These are phyloP conservation scores for Coemansia sp. DNA, from an alignment of 192 early-diverging fungal species.

Conservation along the genomic window DNA sequence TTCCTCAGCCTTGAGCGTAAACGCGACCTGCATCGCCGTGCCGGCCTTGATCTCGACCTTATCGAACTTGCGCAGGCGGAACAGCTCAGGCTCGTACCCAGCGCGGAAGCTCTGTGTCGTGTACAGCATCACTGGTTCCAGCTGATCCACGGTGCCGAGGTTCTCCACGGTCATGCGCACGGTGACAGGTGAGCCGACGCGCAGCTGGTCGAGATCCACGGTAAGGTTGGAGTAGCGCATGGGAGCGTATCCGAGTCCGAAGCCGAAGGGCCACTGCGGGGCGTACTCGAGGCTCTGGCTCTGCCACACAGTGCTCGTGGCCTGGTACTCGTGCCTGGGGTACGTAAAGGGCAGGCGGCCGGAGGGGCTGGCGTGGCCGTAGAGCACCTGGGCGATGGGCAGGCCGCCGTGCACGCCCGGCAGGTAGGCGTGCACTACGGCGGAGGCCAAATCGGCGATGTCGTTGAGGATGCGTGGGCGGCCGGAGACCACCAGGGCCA, in stretches of 20 bases:
- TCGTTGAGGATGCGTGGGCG: conserved; percentile 57
- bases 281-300: conserved; percentile 43
- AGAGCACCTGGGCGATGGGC: conserved; percentile 59
- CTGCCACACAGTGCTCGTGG: conserved; percentile 46
- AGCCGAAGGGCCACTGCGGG: conserved; percentile 58
- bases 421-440: conserved; percentile 53
- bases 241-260: conserved; percentile 55
- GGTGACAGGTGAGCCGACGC: conserved; percentile 17
- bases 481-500: conserved; percentile 55
- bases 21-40: conserved; percentile 14
- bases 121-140: conserved; percentile 57
- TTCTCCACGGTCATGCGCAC: conserved; percentile 49
- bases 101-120: conserved; percentile 54
- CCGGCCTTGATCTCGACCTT: conserved; percentile 31
- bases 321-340: conserved; percentile 50
- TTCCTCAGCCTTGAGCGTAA: conserved; percentile 39
- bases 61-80: conserved; percentile 54
- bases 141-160: conserved; percentile 36
- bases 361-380: conserved; percentile 57
- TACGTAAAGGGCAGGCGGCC: conserved; percentile 61
- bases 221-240: conserved; percentile 52
- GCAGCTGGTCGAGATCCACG: conserved; percentile 3
- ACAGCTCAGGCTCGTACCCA: conserved; percentile 56
- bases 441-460: conserved; percentile 35
- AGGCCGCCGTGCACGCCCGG: conserved; percentile 61